Conservation (phyloP, 352 stramenopile species). For the Phytophthora pini region DNA sequence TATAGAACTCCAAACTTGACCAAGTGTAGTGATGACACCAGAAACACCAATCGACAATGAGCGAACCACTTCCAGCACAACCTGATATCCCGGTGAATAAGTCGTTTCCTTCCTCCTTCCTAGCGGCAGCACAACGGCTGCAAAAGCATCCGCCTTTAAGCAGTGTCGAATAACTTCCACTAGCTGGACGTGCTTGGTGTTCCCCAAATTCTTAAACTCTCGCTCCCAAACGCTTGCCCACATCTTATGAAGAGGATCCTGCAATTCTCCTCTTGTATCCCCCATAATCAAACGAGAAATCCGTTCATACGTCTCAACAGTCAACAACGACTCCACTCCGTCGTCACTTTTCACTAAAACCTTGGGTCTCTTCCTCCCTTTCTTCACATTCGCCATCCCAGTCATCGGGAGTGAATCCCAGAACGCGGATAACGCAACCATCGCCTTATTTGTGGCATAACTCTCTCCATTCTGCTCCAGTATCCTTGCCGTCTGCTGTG, state of each 20-base stretch:
- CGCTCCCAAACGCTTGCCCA: slow-evolving; percentile 49
- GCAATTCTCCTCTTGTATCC: neutral
- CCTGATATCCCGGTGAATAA: slow-evolving; percentile 37
- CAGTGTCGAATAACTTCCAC: slow-evolving; percentile 43
- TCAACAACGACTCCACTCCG: slow-evolving; percentile 8
- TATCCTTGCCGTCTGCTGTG: slow-evolving; percentile 18
- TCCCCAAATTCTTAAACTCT: slow-evolving; percentile 24
- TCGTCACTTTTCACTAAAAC: slow-evolving; percentile 18
- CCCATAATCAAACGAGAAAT: slow-evolving; percentile 10
- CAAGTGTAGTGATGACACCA: slow-evolving; percentile 29
- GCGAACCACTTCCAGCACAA: slow-evolving; percentile 28
- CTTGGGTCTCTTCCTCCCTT: slow-evolving; percentile 17
- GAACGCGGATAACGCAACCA: slow-evolving; percentile 32
- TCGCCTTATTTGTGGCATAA: slow-evolving; percentile 25
- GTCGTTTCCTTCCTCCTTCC: neutral
- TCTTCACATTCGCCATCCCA: slow-evolving; percentile 12
- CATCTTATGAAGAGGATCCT: slow-evolving; percentile 14
- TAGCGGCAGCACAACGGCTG: slow-evolving; percentile 7
- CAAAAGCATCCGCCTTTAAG: slow-evolving; percentile 43
- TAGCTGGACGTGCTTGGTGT: slow-evolving; percentile 17
- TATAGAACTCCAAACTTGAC: slow-evolving; percentile 16
- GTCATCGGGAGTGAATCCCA: slow-evolving; percentile 22
- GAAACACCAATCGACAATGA: slow-evolving; percentile 16
- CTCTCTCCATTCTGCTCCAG: slow-evolving; percentile 32
- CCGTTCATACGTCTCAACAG: slow-evolving; percentile 18